Evolutionary conservation across 2,329 filamentous ascomycete genomes (phyloP).

Genomic region (Xylaria digitata): DNA sequence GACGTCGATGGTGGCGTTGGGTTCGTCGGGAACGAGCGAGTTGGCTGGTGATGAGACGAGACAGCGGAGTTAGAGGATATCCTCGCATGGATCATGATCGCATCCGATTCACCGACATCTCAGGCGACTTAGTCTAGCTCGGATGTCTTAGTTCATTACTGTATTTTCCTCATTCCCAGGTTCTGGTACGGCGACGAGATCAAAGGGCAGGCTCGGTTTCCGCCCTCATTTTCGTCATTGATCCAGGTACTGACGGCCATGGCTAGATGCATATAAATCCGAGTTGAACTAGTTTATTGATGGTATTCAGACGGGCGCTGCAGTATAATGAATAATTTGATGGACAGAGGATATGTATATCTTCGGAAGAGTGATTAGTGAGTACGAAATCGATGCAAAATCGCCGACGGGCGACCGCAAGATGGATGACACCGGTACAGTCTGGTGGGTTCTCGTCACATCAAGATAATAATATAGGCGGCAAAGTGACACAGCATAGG

Average conservation of each 20-base stretch:
- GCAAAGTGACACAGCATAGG: constrained; percentile 5
- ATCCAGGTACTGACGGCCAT: no score
- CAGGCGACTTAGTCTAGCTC: not conserved
- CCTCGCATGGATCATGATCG: not conserved
- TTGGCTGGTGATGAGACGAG: not conserved
- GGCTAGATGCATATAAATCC: no score
- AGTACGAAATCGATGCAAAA: no score
- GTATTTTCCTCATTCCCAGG: no score
- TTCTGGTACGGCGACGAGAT: no score
- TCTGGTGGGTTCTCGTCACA: constrained; percentile 5
- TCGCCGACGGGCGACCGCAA: not conserved
- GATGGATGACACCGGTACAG: not conserved
- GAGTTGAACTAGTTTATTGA: no score
- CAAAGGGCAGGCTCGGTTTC: no score
- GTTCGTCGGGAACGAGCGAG: not conserved
- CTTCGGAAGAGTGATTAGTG: not conserved
- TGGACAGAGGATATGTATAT: no score
- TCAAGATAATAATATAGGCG: not conserved
- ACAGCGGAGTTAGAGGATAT: not conserved
- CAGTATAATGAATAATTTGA: not conserved
- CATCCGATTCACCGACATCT: not conserved
- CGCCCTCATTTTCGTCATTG: no score
- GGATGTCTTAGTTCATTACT: no score
- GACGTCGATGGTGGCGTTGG: not conserved
- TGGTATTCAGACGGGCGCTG: no score